Evolutionary conservation across 2,329 filamentous ascomycete genomes (phyloP).

Genomic region (Xylaria hypoxylon): DNA sequence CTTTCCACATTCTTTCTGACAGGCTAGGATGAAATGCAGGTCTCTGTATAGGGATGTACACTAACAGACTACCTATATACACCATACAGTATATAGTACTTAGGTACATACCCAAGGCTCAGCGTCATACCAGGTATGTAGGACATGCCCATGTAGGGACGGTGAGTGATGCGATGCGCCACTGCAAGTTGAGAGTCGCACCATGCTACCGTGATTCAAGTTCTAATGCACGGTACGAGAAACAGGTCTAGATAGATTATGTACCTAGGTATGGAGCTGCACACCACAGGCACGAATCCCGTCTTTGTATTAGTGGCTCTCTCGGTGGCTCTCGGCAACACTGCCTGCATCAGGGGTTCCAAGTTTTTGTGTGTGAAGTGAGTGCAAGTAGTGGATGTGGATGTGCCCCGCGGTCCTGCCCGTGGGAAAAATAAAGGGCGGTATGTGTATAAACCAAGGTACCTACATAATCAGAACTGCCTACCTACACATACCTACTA

Average conservation of each 20-base stretch:
- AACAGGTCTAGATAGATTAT: not conserved
- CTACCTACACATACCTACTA: too few species aligned
- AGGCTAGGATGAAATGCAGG: slow-evolving; percentile 6
- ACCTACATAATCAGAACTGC: not conserved
- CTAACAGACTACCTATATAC: too few species aligned
- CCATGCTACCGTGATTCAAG: slow-evolving; percentile 18
- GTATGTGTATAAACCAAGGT: not conserved
- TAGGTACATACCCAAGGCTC: not conserved
- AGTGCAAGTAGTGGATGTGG: not conserved
- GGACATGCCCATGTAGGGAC: slow-evolving; percentile 9
- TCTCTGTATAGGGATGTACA: not conserved
- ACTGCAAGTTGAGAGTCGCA: slow-evolving; percentile 21
- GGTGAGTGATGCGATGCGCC: slow-evolving; percentile 22
- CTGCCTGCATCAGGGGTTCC: slow-evolving; percentile 29
- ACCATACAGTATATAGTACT: not conserved
- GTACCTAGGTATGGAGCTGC: slow-evolving; percentile 6
- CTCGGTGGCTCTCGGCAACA: slow-evolving; percentile 27
- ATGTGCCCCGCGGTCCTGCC: not conserved
- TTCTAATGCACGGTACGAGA: slow-evolving; percentile 3
- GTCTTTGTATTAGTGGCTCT: slow-evolving; percentile 29
- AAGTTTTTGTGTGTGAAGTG: too few species aligned
- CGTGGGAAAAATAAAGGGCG: slow-evolving; percentile 6
- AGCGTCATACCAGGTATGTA: not conserved
- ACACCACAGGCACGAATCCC: slow-evolving; percentile 35
- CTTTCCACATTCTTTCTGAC: not conserved